Evolutionary conservation across 441 rosid species (phyloP).

Genomic region (Macaranga tanarius): DNA sequence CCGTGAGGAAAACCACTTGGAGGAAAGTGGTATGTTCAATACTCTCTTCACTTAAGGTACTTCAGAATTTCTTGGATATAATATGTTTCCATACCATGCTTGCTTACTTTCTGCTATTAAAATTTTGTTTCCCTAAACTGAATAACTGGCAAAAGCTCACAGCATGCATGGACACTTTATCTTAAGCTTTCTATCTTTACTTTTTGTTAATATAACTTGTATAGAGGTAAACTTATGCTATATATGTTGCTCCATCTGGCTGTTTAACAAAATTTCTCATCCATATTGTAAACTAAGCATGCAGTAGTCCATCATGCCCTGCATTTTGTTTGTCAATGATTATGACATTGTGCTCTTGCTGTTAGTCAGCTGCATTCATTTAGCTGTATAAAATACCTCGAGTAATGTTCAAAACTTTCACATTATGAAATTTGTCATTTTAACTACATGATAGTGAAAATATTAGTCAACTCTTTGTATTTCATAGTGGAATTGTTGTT

Average conservation of each 20-base stretch:
- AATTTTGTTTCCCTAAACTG: constrained; percentile 10
- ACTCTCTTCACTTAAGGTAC: constrained; percentile 22
- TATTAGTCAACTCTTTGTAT: neutral
- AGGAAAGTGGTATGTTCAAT: constrained; percentile 52
- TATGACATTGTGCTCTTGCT: neutral
- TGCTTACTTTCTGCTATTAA: constrained; percentile 11
- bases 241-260: neutral
- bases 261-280: neutral
- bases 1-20: constrained; percentile 51
- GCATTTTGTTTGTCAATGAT: neutral
- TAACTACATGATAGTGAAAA: neutral
- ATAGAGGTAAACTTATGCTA: neutral
- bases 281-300: neutral
- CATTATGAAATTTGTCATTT: neutral
- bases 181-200: neutral
- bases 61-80: constrained; percentile 17
- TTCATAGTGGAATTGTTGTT: neutral
- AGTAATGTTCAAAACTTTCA: neutral
- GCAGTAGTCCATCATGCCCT: neutral
- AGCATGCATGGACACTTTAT: constrained; percentile 2
- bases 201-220: neutral
- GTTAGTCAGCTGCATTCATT: neutral
- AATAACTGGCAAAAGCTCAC: constrained; percentile 5
- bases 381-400: neutral
- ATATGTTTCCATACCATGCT: constrained; percentile 10